Percentiles rank a stretch among this genome's conserved stretches.
These are phyloP conservation scores for Alternaria viburni DNA, from an alignment of 2,329 filamentous ascomycete species.

Conservation along the genomic window DNA sequence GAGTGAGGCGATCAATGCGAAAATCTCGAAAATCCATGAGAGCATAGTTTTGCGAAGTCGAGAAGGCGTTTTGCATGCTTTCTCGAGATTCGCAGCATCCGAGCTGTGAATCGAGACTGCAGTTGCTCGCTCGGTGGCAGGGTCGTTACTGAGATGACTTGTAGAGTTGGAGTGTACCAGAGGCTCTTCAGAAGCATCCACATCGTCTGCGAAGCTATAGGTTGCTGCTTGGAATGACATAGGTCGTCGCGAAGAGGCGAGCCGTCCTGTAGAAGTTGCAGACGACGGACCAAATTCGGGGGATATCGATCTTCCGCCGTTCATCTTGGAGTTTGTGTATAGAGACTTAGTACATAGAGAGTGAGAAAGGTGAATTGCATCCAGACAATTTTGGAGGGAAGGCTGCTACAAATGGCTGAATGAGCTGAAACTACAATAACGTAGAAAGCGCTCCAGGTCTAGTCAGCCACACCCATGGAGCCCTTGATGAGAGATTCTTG, in stretches of 20 bases:
- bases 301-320: background rate
- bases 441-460: background rate
- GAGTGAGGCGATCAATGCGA: background rate
- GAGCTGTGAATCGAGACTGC: background rate
- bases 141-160: background rate
- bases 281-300: background rate
- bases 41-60: background rate
- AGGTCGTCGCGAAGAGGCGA: background rate
- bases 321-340: background rate
- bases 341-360: background rate
- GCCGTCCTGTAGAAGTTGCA: background rate
- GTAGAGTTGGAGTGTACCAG: background rate
- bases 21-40: slow-evolving; percentile 5
- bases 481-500: background rate
- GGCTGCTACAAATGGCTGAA: background rate
- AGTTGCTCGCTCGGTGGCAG: background rate
- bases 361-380: background rate
- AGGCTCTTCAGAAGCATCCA: background rate
- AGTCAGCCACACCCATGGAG: background rate
- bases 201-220: background rate
- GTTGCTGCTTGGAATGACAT: background rate
- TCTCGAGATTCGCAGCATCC: background rate
- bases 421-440: background rate
- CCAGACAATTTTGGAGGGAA: background rate
- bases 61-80: background rate